Evolutionary conservation across 768 basidiomycete species (phyloP), one percentile per base, ranked within the genome.

Genomic region (Boletus subparvulus): DNA sequence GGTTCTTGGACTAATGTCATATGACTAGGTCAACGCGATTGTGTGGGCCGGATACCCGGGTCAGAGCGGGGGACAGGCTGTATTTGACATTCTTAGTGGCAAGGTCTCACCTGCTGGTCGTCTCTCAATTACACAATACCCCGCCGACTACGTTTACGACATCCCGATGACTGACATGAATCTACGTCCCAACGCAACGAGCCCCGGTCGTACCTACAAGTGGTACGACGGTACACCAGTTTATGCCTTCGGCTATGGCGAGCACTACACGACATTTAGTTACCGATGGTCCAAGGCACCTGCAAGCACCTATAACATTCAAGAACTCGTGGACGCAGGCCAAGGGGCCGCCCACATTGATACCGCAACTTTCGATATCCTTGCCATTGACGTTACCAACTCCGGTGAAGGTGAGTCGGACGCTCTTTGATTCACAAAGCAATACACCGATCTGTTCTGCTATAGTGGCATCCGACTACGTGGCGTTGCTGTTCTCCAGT

Each of bases 111-210:
- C 83, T 13, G 77, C 83, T 6, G 84, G 83, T 17, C 81, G 83
- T 40, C 77, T 84, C 9, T 73, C 78, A 7, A 72, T 73, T 36
- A 84, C 82, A 1, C 83, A 84, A 55, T 84, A 84, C 63, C 80
- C 81, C 11, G 75, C 77, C 14, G 71, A 64, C 57, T 84, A 80
- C 64, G 73, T 77, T 16, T 64, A 77, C 52, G 69, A 78, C 59
- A 73, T 84, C 17, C 73, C 74, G 2, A 83, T 84, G 82, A 83
- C 83, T 6, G 79, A 85, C 68, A 85, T 85, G 82, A 72, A 65
- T 3, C 67, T 84, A 37, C 81, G 79, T 21, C 80, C 82, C 8
- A 77, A 74, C 61, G 60, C 68, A 32, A 73, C 72, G 46, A 80
- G 76, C 59, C 82, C 83, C 0, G 83, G 83, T 12, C 75, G 83